phyloP scores from a whole-genome alignment of 2,329 filamentous ascomycete species.

The Coniella lustricola region DNA sequence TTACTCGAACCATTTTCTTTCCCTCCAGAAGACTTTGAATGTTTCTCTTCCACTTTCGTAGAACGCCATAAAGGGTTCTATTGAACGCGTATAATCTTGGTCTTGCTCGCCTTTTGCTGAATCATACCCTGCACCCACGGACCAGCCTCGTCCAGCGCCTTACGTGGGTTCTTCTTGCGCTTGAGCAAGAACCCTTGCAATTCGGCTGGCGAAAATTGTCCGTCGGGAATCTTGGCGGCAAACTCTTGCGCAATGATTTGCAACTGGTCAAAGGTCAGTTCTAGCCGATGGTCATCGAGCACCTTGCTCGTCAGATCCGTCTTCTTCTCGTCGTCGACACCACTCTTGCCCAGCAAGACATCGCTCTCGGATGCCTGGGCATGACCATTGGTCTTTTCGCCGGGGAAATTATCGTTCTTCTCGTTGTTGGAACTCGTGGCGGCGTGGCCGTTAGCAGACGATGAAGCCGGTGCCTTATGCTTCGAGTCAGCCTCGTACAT shows the following conservation, averaged over 20 bases:
- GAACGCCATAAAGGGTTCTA: conserved; percentile 21
- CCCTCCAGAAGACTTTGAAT: no score
- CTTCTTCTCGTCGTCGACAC: background rate
- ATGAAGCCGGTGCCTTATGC: conserved; percentile 4
- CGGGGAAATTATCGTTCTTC: background rate
- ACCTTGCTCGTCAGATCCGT: conserved; percentile 6
- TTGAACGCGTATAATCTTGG: conserved; percentile 42
- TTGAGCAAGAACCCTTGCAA: conserved; percentile 60
- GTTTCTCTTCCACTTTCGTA: background rate
- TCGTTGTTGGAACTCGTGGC: background rate
- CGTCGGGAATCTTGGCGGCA: conserved; percentile 44
- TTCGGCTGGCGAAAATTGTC: conserved; percentile 50
- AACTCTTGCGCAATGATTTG: conserved; percentile 41
- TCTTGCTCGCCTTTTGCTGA: conserved; percentile 43
- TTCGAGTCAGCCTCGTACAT: conserved; percentile 49
- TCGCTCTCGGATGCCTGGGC: background rate
- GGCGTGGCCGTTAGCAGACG: background rate
- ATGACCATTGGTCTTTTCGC: background rate
- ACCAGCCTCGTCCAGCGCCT: conserved; percentile 46
- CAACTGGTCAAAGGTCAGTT: conserved; percentile 34
- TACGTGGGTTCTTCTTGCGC: conserved; percentile 50
- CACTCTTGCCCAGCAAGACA: background rate
- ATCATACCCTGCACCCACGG: conserved; percentile 46
- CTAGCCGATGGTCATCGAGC: conserved; percentile 16
- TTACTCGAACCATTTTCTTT: no score